These are phyloP conservation scores for Lasiosphaeria ovina DNA, from an alignment of 495 filamentous ascomycete species.

Conservation along the genomic window DNA sequence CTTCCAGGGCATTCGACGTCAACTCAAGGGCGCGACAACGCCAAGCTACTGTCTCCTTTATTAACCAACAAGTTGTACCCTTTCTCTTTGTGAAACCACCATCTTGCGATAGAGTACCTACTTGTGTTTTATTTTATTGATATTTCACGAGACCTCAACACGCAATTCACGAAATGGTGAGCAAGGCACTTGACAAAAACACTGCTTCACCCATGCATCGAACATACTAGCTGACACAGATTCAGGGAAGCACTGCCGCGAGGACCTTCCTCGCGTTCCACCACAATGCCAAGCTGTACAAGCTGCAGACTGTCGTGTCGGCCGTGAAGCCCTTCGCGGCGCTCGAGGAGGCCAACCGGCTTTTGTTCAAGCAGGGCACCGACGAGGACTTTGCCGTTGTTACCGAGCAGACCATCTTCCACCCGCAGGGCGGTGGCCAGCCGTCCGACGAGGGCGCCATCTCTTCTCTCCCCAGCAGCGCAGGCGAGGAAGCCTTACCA, in stretches of 20 bases:
- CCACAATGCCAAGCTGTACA: constrained; percentile 50
- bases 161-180: too few species aligned
- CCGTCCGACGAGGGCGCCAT: constrained; percentile 61
- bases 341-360: constrained; percentile 45
- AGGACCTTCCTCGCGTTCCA: constrained; percentile 55
- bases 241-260: constrained; percentile 19
- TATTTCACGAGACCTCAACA: too few species aligned
- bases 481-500: constrained; percentile 7
- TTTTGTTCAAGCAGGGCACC: constrained; percentile 48
- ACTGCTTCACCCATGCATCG: too few species aligned
- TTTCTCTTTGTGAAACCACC: too few species aligned
- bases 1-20: neutral
- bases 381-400: constrained; percentile 51
- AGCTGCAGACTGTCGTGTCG: constrained; percentile 42
- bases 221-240: too few species aligned
- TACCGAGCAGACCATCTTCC: constrained; percentile 64
- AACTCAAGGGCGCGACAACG: neutral
- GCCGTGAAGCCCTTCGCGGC: constrained; percentile 44
- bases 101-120: too few species aligned
- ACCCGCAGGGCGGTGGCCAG: constrained; percentile 66
- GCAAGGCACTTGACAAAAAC: too few species aligned
- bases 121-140: too few species aligned
- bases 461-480: neutral
- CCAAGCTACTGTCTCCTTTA: neutral
- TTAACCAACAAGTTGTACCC: too few species aligned